Percentiles rank a stretch among this genome's conserved stretches.
Conservation (phyloP, 1,284 basidiomycete genomes). For the Ustilago esculenta region DNA sequence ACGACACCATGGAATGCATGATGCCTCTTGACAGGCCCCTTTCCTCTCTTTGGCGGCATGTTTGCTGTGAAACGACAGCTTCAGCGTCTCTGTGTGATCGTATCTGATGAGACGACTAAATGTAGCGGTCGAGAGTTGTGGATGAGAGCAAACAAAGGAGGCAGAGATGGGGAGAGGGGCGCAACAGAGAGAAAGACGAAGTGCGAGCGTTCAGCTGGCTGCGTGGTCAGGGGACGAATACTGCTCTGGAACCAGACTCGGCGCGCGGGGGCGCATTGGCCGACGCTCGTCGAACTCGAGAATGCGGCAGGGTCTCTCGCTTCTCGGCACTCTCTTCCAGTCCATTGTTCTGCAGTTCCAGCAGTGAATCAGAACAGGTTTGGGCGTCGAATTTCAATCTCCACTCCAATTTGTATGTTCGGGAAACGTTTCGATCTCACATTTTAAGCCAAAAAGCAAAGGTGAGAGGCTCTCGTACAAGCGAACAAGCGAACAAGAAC, state of each 20-base stretch:
- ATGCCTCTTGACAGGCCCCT: conserved; percentile 69
- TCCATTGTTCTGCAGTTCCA: neutral
- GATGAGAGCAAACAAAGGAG: too few relatives aligned
- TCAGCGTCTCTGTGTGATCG: neutral
- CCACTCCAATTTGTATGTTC: too few relatives aligned
- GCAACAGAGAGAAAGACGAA: too few relatives aligned
- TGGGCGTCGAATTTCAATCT: too few relatives aligned
- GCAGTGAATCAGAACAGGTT: too few relatives aligned
- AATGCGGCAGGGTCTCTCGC: conserved; percentile 3
- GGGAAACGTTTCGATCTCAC: too few relatives aligned
- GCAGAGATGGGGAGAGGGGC: too few relatives aligned
- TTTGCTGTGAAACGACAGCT: neutral
- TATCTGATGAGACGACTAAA: too few relatives aligned
- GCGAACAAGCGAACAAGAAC: conserved; percentile 8
- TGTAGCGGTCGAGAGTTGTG: too few relatives aligned
- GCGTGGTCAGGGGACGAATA: too few relatives aligned
- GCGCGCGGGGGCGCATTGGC: conserved; percentile 3
- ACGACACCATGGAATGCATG: conserved; percentile 85
- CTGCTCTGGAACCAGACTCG: neutral
- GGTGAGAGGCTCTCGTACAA: neutral
- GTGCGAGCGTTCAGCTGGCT: too few relatives aligned
- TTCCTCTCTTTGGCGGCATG: conserved; percentile 25
- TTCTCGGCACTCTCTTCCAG: neutral
- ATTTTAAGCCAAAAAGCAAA: too few relatives aligned
- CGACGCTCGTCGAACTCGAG: conserved; percentile 5